Conservation (phyloP, 1,284 basidiomycete species). For the Cerrena zonata region DNA sequence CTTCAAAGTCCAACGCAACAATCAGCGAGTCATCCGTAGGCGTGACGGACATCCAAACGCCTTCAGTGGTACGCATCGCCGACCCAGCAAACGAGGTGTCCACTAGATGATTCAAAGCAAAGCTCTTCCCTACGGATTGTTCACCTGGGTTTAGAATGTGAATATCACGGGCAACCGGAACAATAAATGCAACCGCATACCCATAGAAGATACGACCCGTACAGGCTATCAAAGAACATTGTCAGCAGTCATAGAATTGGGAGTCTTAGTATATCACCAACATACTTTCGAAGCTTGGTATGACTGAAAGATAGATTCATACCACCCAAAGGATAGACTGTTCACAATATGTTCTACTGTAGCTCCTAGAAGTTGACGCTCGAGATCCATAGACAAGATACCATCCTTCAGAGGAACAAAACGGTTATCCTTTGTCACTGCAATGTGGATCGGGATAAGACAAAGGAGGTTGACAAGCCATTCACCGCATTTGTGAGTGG, state of each 20-base stretch:
- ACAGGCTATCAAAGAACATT: slow-evolving; percentile 39
- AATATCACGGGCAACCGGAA: not conserved
- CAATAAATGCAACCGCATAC: slow-evolving; percentile 24
- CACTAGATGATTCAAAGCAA: slow-evolving; percentile 53
- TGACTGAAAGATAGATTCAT: slow-evolving; percentile 57
- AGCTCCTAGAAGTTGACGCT: slow-evolving; percentile 50
- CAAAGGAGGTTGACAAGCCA: slow-evolving; percentile 60
- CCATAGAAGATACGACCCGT: slow-evolving; percentile 62
- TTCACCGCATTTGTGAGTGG: slow-evolving; percentile 45
- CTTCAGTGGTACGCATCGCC: slow-evolving; percentile 64
- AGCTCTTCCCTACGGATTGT: slow-evolving; percentile 62
- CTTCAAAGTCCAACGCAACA: slow-evolving; percentile 63
- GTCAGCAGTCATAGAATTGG: not conserved
- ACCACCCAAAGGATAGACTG: slow-evolving; percentile 57
- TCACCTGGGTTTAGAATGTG: slow-evolving; percentile 36
- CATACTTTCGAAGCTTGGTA: slow-evolving; percentile 54
- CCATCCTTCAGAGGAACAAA: slow-evolving; percentile 60
- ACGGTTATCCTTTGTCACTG: slow-evolving; percentile 50
- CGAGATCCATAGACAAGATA: slow-evolving; percentile 42
- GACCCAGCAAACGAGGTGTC: slow-evolving; percentile 64
- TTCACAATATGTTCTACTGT: slow-evolving; percentile 53
- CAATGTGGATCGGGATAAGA: slow-evolving; percentile 60
- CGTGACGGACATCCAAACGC: slow-evolving; percentile 65
- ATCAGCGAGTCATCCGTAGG: slow-evolving; percentile 50
- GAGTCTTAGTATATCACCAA: not conserved